phyloP scores from a whole-genome alignment of 441 rosid species.

The Jatropha multifida region DNA sequence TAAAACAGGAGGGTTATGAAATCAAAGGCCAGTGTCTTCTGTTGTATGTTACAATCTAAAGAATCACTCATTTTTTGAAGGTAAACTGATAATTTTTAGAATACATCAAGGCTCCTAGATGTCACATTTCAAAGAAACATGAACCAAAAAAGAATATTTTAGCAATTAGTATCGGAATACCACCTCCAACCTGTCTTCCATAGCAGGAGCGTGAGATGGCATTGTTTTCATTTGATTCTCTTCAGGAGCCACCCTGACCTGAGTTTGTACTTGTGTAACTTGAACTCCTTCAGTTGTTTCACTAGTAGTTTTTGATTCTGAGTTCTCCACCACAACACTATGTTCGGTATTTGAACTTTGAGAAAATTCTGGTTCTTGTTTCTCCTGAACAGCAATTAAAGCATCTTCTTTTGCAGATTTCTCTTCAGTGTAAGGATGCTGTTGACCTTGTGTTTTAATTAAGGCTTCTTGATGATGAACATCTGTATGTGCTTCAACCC shows the following conservation, averaged over 20 bases:
- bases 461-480: slow-evolving; percentile 31
- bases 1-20: neutral
- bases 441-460: slow-evolving; percentile 31
- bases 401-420: slow-evolving; percentile 39
- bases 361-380: slow-evolving; percentile 29
- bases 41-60: slow-evolving; percentile 14
- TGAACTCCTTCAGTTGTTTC: slow-evolving; percentile 40
- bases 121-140: slow-evolving; percentile 11
- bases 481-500: slow-evolving; percentile 26
- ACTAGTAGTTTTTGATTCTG: slow-evolving; percentile 32
- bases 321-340: slow-evolving; percentile 28
- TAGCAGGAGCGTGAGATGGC: slow-evolving; percentile 21
- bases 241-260: slow-evolving; percentile 28
- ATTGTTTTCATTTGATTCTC: slow-evolving; percentile 31
- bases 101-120: slow-evolving; percentile 16
- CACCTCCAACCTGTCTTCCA: slow-evolving; percentile 33
- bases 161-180: slow-evolving; percentile 25
- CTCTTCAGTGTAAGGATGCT: slow-evolving; percentile 28
- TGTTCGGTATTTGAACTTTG: slow-evolving; percentile 30
- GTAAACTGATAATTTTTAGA: neutral
- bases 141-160: neutral
- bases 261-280: slow-evolving; percentile 24
- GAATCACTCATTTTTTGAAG: neutral
- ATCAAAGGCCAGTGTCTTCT: neutral
- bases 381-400: slow-evolving; percentile 35